phyloP scores from a whole-genome alignment of 306 rosid species.

The Senna siamea region DNA sequence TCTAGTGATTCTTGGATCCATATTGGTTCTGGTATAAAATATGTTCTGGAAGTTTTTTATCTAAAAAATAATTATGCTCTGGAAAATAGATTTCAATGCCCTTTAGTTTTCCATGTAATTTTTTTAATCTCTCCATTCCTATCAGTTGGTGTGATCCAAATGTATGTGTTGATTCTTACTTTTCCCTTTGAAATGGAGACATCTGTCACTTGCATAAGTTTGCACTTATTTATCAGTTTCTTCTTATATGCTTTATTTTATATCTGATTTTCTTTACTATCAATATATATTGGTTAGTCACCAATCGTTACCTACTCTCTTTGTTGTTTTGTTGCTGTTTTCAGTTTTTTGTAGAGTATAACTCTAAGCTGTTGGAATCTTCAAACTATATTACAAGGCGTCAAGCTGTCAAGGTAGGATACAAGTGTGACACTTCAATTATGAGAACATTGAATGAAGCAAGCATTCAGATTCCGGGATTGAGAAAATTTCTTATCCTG shows the following conservation, averaged over 20 bases:
- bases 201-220: no score
- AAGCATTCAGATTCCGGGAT: conserved; percentile 28
- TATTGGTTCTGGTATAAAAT: neutral
- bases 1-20: conserved; percentile 4
- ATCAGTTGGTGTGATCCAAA: neutral
- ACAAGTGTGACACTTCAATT: conserved; percentile 25
- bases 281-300: conserved; percentile 25
- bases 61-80: neutral
- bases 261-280: conserved; percentile 9
- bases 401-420: conserved; percentile 90
- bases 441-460: conserved; percentile 14
- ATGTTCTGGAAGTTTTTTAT: neutral
- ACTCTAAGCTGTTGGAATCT: conserved; percentile 91
- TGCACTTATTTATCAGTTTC: conserved; percentile 26
- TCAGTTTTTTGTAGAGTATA: conserved; percentile 92
- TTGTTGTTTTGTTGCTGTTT: conserved; percentile 33
- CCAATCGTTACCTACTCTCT: conserved; percentile 23
- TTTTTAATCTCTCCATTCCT: conserved; percentile 11
- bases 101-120: neutral
- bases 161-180: neutral
- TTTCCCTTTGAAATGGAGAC: no score
- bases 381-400: conserved; percentile 94
- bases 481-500: neutral
- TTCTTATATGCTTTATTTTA: conserved; percentile 8
- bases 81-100: neutral